Percentiles rank a stretch among this genome's conserved stretches.
Conservation (phyloP, 257 asterid species). For the Penstemon eatonii region DNA sequence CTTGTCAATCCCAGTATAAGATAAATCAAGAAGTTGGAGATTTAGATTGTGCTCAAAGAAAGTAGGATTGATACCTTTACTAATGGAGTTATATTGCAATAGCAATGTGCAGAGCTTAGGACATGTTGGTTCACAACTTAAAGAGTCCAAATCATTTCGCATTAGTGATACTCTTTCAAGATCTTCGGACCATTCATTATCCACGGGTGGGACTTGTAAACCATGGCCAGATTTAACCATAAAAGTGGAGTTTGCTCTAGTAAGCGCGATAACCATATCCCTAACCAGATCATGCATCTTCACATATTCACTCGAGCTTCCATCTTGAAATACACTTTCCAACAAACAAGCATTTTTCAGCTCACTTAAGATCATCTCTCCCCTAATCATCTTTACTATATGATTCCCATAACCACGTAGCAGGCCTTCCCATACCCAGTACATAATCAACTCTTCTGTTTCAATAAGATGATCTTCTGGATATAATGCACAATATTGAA, state of each 20-base stretch:
- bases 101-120: conserved; percentile 34
- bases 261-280: conserved; percentile 34
- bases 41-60: conserved; percentile 30
- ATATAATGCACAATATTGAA: conserved; percentile 36
- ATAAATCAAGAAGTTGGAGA: conserved; percentile 35
- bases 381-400: conserved; percentile 25
- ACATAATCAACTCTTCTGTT: conserved; percentile 28
- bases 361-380: conserved; percentile 28
- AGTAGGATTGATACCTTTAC: conserved; percentile 22
- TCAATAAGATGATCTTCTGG: conserved; percentile 37
- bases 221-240: conserved; percentile 35
- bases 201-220: conserved; percentile 23
- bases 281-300: too few species aligned
- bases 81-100: conserved; percentile 36
- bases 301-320: too few species aligned
- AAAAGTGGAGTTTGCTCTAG: conserved; percentile 25
- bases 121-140: conserved; percentile 29
- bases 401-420: conserved; percentile 22
- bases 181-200: conserved; percentile 28
- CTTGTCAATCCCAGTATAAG: conserved; percentile 29
- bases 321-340: conserved; percentile 8
- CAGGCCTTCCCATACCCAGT: conserved; percentile 36
- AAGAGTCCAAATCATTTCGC: conserved; percentile 35
- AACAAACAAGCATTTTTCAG: conserved; percentile 28
- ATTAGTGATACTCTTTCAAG: conserved; percentile 40